phyloP scores from a whole-genome alignment of 208 protist genomes.

The Trypanosomatidae sp. region DNA sequence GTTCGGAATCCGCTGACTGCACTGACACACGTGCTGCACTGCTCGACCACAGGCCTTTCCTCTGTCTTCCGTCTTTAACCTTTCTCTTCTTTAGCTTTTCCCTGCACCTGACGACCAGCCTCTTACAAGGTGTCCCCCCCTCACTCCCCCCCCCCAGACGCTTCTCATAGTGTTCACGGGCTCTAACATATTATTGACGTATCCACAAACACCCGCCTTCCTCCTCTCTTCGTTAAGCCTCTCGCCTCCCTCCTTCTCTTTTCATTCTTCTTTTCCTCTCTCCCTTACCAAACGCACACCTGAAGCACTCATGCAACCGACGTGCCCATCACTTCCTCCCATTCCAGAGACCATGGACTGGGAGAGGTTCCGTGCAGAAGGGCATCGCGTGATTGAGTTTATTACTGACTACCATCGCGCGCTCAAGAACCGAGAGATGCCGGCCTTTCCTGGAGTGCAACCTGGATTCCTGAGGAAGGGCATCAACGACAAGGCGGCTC shows the following conservation, averaged over 20 bases:
- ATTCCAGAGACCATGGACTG: conserved; percentile 43
- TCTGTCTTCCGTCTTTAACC: not conserved
- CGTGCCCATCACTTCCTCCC: conserved; percentile 29
- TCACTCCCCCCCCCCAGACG: not conserved
- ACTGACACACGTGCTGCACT: not conserved
- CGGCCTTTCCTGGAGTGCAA: conserved; percentile 34
- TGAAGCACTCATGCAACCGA: conserved; percentile 23
- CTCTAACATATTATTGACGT: not conserved
- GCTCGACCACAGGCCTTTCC: not conserved
- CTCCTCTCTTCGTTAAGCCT: not conserved
- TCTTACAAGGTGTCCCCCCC: not conserved
- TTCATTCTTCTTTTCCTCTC: not conserved
- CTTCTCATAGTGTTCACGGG: not conserved
- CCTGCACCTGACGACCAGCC: not conserved
- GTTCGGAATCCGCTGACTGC: not conserved
- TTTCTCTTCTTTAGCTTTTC: not conserved
- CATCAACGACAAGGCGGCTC: conserved; percentile 30
- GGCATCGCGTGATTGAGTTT: conserved; percentile 44
- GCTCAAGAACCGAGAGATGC: conserved; percentile 36
- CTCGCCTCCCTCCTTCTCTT: not conserved
- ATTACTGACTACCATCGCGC: conserved; percentile 40
- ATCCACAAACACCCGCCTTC: not conserved
- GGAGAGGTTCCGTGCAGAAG: conserved; percentile 39
- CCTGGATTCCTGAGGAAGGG: conserved; percentile 44
- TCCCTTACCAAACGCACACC: not conserved